A percentile compares a stretch with the other conserved stretches of the same genome.
phyloP scores from a whole-genome alignment of 2,329 filamentous ascomycete genomes.

The Mycosphaerelloides madeirae region DNA sequence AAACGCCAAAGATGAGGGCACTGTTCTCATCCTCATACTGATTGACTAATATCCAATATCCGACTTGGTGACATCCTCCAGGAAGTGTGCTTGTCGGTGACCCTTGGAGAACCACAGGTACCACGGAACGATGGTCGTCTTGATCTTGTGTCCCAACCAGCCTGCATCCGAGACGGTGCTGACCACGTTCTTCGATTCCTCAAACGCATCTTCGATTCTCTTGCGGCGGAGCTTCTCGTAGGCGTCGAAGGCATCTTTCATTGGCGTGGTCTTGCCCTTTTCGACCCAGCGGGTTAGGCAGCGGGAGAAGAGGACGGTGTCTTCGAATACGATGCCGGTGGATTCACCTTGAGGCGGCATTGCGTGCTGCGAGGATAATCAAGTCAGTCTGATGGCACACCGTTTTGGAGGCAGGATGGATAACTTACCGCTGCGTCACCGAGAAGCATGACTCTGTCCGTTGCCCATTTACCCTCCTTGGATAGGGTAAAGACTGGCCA shows the following conservation, averaged over 20 bases:
- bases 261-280: constrained; percentile 31
- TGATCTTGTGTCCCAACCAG: constrained; percentile 43
- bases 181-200: constrained; percentile 44
- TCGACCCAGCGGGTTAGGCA: constrained; percentile 42
- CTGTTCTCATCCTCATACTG: no score
- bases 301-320: constrained; percentile 47
- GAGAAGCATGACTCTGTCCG: constrained; percentile 41
- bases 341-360: constrained; percentile 51
- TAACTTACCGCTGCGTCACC: constrained; percentile 41
- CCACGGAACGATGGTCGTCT: constrained; percentile 44
- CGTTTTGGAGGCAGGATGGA: background rate
- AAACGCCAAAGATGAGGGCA: no score
- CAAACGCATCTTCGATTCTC: constrained; percentile 44
- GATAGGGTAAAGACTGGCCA: constrained; percentile 45
- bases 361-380: constrained; percentile 32
- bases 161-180: constrained; percentile 43
- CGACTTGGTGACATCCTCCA: constrained; percentile 42
- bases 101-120: constrained; percentile 43
- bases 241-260: constrained; percentile 44
- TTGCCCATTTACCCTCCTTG: constrained; percentile 42
- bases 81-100: constrained; percentile 41
- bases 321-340: constrained; percentile 51
- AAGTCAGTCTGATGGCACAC: background rate
- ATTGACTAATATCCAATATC: constrained; percentile 35
- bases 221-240: constrained; percentile 44